Percentiles rank a stretch among this genome's conserved stretches.
These are phyloP conservation scores for Prunus mongolica DNA, from an alignment of 306 rosid genomes.

Conservation along the genomic window DNA sequence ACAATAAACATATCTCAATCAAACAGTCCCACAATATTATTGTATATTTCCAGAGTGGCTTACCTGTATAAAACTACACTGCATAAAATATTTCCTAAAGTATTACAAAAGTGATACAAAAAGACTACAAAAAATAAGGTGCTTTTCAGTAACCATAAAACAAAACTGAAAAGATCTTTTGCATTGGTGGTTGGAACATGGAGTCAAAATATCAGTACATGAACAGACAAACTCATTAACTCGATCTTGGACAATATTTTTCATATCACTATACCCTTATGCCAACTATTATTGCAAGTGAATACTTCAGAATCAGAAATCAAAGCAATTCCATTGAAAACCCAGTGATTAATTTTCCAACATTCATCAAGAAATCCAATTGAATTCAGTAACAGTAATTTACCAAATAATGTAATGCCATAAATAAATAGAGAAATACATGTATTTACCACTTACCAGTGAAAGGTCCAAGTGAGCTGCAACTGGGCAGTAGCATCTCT, in stretches of 20 bases:
- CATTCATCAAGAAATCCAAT: constrained; percentile 1
- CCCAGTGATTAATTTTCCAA: background rate
- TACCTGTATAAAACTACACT: constrained; percentile 27
- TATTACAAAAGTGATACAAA: background rate
- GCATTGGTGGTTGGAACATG: background rate
- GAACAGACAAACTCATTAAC: constrained; percentile 14
- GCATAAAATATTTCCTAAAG: constrained; percentile 14
- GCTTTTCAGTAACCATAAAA: background rate
- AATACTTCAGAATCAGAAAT: constrained; percentile 4
- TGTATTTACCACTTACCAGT: constrained; percentile 6
- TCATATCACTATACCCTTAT: background rate
- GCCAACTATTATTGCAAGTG: background rate
- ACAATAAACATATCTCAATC: constrained; percentile 41
- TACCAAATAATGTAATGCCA: constrained; percentile 10
- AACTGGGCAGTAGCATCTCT: constrained; percentile 10
- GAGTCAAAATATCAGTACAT: constrained; percentile 13
- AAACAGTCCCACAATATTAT: constrained; percentile 17
- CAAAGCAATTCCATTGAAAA: background rate
- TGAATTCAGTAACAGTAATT: constrained; percentile 8
- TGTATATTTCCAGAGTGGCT: constrained; percentile 36
- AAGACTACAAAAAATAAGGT: constrained; percentile 5
- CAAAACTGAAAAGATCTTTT: background rate
- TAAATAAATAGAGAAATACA: background rate
- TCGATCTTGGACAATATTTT: constrained; percentile 41
- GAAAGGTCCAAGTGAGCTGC: background rate